Base-by-base conservation (phyloP, 805 yeast genomes). In the Naumovozyma dairenensis region DNA sequence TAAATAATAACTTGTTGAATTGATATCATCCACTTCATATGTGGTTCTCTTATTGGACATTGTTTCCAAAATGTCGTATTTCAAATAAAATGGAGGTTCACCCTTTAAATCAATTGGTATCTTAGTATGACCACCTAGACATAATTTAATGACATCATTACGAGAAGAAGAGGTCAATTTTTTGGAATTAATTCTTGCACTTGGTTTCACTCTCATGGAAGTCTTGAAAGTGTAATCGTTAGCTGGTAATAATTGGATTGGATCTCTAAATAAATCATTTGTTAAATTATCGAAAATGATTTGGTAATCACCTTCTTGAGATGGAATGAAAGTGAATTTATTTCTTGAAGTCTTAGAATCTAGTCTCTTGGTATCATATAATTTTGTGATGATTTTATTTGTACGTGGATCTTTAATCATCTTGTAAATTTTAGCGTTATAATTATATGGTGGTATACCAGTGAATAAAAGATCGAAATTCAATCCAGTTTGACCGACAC, bases 401-500 rank as follows among this genome's bases (percentile, higher is more conserved):
- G n/a, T n/a, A n/a, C n/a, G n/a, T n/a, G n/a, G n/a, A 8, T 24
- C 13, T 6, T 12, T 10, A 24, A 5, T 14, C 10, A 73, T 51
- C 36, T 73, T 71, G 46, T 72, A 80, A 10, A 79, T 74, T 28
- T 70, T 67, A 39, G 79, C 77, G 26, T 66, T 69, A 16, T 85
- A 66, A 35, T 67, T 68, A 60, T 80, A 92, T 1, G 97, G 96
- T 0, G 94, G 81, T 19, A 77, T 72, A 13, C 98, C 97, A 4
- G 70, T 62, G 33, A 80, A 65, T 1, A 68, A 57, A 37, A 87
- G 65, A 32, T 78, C 82, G 40, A 84, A 85, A 21, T 69, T 66
- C 38, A 86, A 74, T 0, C 96, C 98, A 6, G 85, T 77, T 29
- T 86, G 84, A 0, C 98, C 98, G 20, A 92, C 81, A 62, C 99